Evolutionary conservation across 2,329 filamentous ascomycete genomes (phyloP).

Genomic region (Aspergillus unguis): DNA sequence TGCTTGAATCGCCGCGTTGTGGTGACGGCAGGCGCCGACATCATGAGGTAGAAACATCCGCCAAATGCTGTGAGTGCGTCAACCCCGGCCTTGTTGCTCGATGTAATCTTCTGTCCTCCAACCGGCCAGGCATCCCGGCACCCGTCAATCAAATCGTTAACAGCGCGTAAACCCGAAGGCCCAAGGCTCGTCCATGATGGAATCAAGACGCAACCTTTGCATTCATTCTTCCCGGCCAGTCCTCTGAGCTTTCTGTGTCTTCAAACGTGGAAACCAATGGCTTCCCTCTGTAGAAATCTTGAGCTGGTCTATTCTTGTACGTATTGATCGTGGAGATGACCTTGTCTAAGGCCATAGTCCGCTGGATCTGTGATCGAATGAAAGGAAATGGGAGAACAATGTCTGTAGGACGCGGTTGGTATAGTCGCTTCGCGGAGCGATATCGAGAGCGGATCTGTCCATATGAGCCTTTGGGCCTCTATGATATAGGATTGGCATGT

Average conservation of each 20-base stretch:
- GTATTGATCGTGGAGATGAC: constrained; percentile 28
- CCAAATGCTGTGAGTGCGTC: constrained; percentile 29
- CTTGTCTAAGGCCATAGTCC: constrained; percentile 27
- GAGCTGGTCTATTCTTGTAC: constrained; percentile 23
- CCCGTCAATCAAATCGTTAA: constrained; percentile 37
- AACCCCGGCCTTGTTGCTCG: constrained; percentile 42
- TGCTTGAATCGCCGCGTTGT: constrained; percentile 2
- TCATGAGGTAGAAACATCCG: constrained; percentile 31
- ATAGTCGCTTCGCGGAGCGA: constrained; percentile 30
- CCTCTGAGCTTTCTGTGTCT: constrained; percentile 36
- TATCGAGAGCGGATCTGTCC: constrained; percentile 33
- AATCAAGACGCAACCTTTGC: constrained; percentile 41
- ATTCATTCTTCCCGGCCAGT: constrained; percentile 45
- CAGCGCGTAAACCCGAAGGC: constrained; percentile 26
- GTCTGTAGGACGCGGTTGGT: constrained; percentile 27
- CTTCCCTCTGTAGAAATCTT: constrained; percentile 27
- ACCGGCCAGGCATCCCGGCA: constrained; percentile 47
- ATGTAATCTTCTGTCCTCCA: constrained; percentile 34
- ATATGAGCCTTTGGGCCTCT: constrained; percentile 30
- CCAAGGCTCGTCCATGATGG: constrained; percentile 42
- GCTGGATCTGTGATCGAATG: constrained; percentile 33
- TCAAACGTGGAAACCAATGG: constrained; percentile 45
- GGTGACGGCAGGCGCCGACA: constrained; percentile 34
- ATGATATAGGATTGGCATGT: constrained; percentile 28
- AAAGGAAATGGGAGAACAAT: constrained; percentile 32